A percentile compares a stretch with the other conserved stretches of the same genome.
These are phyloP conservation scores for Ramalina intermedia DNA, from an alignment of 495 filamentous ascomycete species.

Conservation along the genomic window DNA sequence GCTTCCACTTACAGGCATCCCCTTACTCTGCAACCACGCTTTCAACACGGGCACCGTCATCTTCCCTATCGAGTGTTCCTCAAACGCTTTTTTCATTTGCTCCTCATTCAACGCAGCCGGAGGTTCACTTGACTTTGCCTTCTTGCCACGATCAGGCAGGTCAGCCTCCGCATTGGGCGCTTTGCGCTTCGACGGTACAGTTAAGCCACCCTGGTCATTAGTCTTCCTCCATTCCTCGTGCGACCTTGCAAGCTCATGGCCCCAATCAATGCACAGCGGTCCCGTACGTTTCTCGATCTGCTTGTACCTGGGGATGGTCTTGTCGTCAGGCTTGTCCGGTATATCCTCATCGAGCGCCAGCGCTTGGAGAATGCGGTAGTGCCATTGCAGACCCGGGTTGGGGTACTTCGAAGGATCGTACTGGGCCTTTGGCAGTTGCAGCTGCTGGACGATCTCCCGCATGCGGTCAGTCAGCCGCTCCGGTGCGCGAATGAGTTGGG, in stretches of 20 bases:
- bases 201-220: conserved; percentile 19
- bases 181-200: conserved; percentile 31
- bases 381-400: conserved; percentile 94
- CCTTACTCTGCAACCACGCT: conserved; percentile 47
- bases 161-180: conserved; percentile 24
- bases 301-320: conserved; percentile 67
- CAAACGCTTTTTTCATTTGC: conserved; percentile 46
- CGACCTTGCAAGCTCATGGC: conserved; percentile 44
- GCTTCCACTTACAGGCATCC: conserved; percentile 44
- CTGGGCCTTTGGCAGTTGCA: conserved; percentile 74
- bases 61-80: conserved; percentile 48
- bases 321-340: conserved; percentile 66
- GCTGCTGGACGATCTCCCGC: conserved; percentile 64
- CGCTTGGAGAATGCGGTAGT: conserved; percentile 87
- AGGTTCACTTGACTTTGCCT: conserved; percentile 23
- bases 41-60: conserved; percentile 58
- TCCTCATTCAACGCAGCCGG: conserved; percentile 29
- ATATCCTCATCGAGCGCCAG: conserved; percentile 85
- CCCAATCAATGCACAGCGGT: conserved; percentile 62
- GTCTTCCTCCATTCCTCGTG: conserved; percentile 28
- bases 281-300: conserved; percentile 82
- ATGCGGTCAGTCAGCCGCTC: conserved; percentile 65
- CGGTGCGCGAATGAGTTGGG: conserved; percentile 41
- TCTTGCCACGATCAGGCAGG: conserved; percentile 24
- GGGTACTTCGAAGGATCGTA: conserved; percentile 83